Evolutionary conservation across 352 stramenopile genomes (phyloP).

Genomic region (Phytophthora lateralis): DNA sequence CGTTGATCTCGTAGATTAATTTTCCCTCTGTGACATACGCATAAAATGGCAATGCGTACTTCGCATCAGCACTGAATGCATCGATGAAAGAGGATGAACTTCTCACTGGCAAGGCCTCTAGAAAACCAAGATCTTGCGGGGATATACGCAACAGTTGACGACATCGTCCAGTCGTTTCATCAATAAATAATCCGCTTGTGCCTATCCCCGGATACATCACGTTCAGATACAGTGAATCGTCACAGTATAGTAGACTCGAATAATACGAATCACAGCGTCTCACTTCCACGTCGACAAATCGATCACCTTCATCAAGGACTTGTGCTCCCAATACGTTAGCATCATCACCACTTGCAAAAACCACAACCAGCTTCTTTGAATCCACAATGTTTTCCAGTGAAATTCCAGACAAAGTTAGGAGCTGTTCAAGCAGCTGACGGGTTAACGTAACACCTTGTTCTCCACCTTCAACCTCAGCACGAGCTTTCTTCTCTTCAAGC

Average conservation of each 20-base stretch:
- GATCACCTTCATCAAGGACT: slow-evolving; percentile 35
- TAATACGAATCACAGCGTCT: slow-evolving; percentile 33
- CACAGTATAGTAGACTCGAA: slow-evolving; percentile 58
- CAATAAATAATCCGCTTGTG: slow-evolving; percentile 9
- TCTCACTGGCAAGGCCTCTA: slow-evolving; percentile 25
- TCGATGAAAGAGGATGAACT: not conserved
- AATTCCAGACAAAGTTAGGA: slow-evolving; percentile 29
- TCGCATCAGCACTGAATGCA: not conserved
- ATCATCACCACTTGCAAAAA: slow-evolving; percentile 24
- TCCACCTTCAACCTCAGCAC: slow-evolving; percentile 6
- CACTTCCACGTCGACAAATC: slow-evolving; percentile 41
- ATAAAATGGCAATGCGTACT: slow-evolving; percentile 21
- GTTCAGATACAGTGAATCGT: slow-evolving; percentile 52
- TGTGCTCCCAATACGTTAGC: slow-evolving; percentile 23
- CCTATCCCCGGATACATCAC: slow-evolving; percentile 38
- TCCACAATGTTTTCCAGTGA: slow-evolving; percentile 24
- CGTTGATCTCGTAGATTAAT: slow-evolving; percentile 58
- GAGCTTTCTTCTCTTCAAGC: slow-evolving; percentile 13
- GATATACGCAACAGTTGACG: slow-evolving; percentile 31
- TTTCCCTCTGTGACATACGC: slow-evolving; percentile 58
- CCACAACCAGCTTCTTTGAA: slow-evolving; percentile 35
- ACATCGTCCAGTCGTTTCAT: slow-evolving; percentile 13
- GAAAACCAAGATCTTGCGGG: slow-evolving; percentile 22
- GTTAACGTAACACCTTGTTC: slow-evolving; percentile 25
- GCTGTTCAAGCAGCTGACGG: slow-evolving; percentile 28